phyloP scores from a whole-genome alignment of 805 yeast species.

The Candida silvicultrix region DNA sequence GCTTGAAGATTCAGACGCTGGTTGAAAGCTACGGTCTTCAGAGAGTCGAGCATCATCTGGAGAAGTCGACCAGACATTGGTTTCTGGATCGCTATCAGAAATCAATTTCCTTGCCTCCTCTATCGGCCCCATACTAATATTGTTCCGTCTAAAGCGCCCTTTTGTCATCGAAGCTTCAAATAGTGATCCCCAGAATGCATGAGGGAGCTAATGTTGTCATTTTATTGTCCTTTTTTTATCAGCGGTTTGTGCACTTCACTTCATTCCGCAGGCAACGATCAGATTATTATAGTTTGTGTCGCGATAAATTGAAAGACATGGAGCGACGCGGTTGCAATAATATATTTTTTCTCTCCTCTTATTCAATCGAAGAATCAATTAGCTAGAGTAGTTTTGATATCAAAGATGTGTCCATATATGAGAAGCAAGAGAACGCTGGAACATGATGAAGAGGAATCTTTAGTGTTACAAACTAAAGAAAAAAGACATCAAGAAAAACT shows the following conservation, averaged over 20 bases:
- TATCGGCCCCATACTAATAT: not conserved
- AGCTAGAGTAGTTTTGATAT: no score
- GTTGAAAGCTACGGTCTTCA: not conserved
- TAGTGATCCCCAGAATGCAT: no score
- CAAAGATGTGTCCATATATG: not conserved
- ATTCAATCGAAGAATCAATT: not conserved
- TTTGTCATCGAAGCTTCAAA: no score
- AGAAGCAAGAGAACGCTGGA: not conserved
- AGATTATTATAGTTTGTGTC: no score
- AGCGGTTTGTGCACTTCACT: no score
- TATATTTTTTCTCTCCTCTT: no score
- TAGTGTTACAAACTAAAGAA: not conserved
- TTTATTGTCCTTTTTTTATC: no score
- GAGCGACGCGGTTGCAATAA: no score
- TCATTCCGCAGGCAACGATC: no score
- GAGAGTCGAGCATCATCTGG: not conserved
- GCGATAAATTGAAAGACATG: no score
- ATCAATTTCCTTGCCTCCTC: not conserved
- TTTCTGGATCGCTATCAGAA: not conserved
- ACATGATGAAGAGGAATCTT: not conserved
- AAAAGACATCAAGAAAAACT: constrained; percentile 1
- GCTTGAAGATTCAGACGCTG: constrained; percentile 1
- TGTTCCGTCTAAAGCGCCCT: not conserved
- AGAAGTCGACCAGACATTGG: no score
- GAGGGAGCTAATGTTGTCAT: no score